Conservation (phyloP, 2,329 filamentous ascomycete genomes). For the Paraconiothyrium brasiliense region DNA sequence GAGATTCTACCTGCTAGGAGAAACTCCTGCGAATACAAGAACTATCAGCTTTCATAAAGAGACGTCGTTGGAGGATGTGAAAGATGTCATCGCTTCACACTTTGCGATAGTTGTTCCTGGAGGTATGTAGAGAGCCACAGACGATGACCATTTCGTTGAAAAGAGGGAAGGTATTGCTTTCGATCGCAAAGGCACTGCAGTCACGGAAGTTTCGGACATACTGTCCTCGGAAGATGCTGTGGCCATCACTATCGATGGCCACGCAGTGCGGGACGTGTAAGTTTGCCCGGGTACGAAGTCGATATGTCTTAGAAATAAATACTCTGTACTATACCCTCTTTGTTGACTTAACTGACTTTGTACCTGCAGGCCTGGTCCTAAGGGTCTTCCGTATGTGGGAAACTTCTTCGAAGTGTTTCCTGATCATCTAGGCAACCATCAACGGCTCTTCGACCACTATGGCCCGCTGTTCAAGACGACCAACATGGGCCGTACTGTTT, state of each 20-base stretch:
- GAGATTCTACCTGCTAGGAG: constrained; percentile 41
- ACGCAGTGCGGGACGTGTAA: constrained; percentile 53
- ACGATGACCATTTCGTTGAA: not conserved
- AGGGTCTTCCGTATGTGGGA: constrained; percentile 48
- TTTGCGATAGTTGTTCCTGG: constrained; percentile 42
- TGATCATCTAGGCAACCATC: constrained; percentile 54
- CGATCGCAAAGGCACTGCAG: constrained; percentile 16
- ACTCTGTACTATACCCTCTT: too few species aligned
- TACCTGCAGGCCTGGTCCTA: constrained; percentile 42
- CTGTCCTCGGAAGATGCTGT: constrained; percentile 29
- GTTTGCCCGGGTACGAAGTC: too few species aligned
- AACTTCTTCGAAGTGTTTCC: constrained; percentile 53
- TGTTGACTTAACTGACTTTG: too few species aligned
- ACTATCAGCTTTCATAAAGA: constrained; percentile 35
- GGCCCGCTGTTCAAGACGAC: constrained; percentile 51
- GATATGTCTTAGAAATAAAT: too few species aligned
- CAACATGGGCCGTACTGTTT: constrained; percentile 48
- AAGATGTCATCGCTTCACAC: constrained; percentile 36
- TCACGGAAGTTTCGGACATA: constrained; percentile 22
- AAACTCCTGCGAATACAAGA: constrained; percentile 29
- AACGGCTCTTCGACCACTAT: constrained; percentile 52
- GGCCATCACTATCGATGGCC: constrained; percentile 60
- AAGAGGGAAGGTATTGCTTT: constrained; percentile 23
- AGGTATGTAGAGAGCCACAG: constrained; percentile 27
- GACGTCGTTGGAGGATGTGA: constrained; percentile 34